Conservation (phyloP, 768 basidiomycete genomes). For the Lactifluus piperatus region DNA sequence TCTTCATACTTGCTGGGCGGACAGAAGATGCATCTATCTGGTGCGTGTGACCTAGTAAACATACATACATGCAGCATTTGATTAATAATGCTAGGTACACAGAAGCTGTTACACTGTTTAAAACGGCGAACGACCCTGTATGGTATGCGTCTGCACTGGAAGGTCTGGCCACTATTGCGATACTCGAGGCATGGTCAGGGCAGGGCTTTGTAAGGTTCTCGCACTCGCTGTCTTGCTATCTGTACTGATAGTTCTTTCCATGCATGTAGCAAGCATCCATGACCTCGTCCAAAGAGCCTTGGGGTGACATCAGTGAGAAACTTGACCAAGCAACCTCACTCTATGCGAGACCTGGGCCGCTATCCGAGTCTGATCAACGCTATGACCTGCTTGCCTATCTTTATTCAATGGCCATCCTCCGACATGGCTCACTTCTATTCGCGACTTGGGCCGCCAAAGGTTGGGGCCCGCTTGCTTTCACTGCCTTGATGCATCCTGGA, state of each 20-base stretch:
- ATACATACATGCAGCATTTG: conserved; percentile 15
- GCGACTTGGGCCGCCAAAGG: conserved; percentile 82
- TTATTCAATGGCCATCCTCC: conserved; percentile 56
- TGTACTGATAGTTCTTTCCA: not conserved
- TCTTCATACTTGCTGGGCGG: conserved; percentile 83
- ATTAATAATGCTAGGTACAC: conserved; percentile 52
- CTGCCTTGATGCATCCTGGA: conserved; percentile 62
- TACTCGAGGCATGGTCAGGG: conserved; percentile 84
- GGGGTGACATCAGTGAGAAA: conserved; percentile 69
- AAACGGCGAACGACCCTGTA: conserved; percentile 60
- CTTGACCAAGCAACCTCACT: conserved; percentile 46
- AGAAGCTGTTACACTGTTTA: conserved; percentile 75
- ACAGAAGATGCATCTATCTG: conserved; percentile 74
- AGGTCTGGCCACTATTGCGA: conserved; percentile 67
- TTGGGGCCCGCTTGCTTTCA: conserved; percentile 73
- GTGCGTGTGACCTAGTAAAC: conserved; percentile 33
- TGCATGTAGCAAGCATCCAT: conserved; percentile 13
- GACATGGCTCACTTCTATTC: conserved; percentile 67
- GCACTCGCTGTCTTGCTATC: conserved; percentile 10
- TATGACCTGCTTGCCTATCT: conserved; percentile 59
- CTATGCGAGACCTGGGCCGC: conserved; percentile 50
- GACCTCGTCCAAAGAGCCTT: conserved; percentile 47
- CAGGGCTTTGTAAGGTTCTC: conserved; percentile 54
- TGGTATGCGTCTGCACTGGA: conserved; percentile 92
- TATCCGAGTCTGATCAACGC: conserved; percentile 40